Percentiles rank a stretch among this genome's conserved stretches.
Conservation (phyloP, 2,329 filamentous ascomycete species). For the Amesomyces nigricolor region DNA sequence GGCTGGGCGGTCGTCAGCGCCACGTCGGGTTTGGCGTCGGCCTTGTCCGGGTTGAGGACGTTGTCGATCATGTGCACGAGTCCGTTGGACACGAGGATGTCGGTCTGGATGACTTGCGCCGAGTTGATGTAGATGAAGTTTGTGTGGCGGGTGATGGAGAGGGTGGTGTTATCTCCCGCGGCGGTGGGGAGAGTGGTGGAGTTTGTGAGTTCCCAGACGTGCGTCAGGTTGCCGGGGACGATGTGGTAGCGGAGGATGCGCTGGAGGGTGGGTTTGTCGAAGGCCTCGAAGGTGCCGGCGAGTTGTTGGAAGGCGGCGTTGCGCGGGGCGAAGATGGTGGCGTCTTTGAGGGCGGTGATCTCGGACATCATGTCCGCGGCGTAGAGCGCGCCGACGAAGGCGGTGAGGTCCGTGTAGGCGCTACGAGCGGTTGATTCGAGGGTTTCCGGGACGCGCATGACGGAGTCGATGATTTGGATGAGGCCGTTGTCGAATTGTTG, state of each 20-base stretch:
- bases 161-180: conserved; percentile 34
- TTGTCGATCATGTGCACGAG: conserved; percentile 54
- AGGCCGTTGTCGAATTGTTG: conserved; percentile 44
- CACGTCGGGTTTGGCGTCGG: conserved; percentile 34
- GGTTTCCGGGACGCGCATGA: conserved; percentile 43
- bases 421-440: conserved; percentile 33
- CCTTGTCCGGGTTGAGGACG: conserved; percentile 41
- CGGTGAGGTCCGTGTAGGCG: conserved; percentile 35
- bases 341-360: conserved; percentile 37
- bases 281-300: conserved; percentile 38
- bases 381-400: conserved; percentile 39
- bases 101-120: conserved; percentile 45
- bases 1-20: conserved; percentile 30
- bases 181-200: conserved; percentile 33
- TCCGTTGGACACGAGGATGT: conserved; percentile 52
- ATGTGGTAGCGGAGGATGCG: conserved; percentile 52
- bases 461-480: conserved; percentile 48
- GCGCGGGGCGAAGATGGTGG: conserved; percentile 52
- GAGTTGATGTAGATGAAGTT: conserved; percentile 43
- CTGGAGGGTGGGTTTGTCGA: conserved; percentile 36
- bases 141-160: conserved; percentile 41
- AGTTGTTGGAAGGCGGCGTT: conserved; percentile 48
- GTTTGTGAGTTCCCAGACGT: conserved; percentile 46
- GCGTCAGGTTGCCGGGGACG: conserved; percentile 46
- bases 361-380: conserved; percentile 35